Conservation (phyloP, 768 basidiomycete genomes). For the Podaxis mareebaensis region DNA sequence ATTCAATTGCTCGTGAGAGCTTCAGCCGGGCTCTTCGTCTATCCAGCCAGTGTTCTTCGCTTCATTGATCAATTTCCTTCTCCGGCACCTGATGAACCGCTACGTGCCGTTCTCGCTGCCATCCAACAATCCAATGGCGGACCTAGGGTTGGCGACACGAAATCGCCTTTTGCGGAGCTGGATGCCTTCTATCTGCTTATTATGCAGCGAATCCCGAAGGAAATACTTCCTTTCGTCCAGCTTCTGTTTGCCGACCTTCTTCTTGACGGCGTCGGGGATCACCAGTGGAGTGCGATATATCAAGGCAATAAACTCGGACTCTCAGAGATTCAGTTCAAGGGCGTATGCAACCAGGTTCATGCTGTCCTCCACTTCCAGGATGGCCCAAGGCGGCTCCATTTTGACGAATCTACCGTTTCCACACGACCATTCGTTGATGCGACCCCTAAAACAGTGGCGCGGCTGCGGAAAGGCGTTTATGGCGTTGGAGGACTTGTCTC, state of each 20-base stretch:
- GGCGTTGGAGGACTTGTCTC: too few species aligned
- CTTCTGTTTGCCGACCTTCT: neutral
- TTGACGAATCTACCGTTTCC: too few species aligned
- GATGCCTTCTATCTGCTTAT: slow-evolving; percentile 20
- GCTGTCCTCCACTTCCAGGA: neutral
- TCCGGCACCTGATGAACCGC: neutral
- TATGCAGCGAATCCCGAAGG: neutral
- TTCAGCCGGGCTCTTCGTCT: slow-evolving; percentile 27
- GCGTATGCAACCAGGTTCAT: neutral
- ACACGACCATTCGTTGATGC: neutral
- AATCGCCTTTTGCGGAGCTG: slow-evolving; percentile 15
- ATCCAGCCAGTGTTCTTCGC: slow-evolving; percentile 27
- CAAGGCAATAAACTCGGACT: neutral
- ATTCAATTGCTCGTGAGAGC: slow-evolving; percentile 18
- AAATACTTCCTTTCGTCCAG: neutral
- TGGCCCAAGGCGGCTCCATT: too few species aligned
- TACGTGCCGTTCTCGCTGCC: neutral
- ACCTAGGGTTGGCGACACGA: neutral
- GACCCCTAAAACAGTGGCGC: too few species aligned
- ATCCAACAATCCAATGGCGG: neutral
- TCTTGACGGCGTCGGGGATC: neutral
- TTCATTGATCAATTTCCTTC: slow-evolving; percentile 23
- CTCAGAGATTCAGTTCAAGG: neutral
- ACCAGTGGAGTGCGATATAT: neutral
- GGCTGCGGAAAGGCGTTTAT: too few species aligned